phyloP scores from a whole-genome alignment of 129 eudicot genomes.

The Helichrysum umbraculigerum region DNA sequence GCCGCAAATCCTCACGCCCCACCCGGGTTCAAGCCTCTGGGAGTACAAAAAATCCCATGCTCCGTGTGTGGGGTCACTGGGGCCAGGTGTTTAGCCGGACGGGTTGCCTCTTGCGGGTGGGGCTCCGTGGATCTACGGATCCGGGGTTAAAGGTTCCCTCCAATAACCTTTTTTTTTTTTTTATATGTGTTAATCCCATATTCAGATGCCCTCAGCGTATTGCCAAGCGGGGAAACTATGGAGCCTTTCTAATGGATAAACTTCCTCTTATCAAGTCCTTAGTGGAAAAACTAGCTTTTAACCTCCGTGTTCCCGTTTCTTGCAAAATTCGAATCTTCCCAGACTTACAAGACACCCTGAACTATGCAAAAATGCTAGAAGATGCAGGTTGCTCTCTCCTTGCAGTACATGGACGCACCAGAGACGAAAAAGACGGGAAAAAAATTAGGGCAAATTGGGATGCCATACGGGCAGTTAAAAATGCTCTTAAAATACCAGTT shows the following conservation, averaged over 20 bases:
- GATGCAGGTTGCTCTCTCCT: conserved; percentile 93
- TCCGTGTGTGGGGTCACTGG: no score
- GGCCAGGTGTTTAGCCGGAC: no score
- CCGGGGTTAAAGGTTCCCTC: no score
- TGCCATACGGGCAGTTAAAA: conserved; percentile 64
- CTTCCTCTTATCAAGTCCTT: conserved; percentile 81
- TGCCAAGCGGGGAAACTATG: conserved; percentile 84
- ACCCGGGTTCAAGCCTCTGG: no score
- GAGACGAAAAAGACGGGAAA: conserved; percentile 82
- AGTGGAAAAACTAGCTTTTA: conserved; percentile 69
- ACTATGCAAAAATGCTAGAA: conserved; percentile 92
- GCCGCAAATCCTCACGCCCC: no score
- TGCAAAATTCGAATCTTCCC: conserved; percentile 92
- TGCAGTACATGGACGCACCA: conserved; percentile 93
- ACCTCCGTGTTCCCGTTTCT: conserved; percentile 78
- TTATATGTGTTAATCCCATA: no score
- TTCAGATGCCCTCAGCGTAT: conserved; percentile 95
- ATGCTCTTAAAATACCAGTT: conserved; percentile 71
- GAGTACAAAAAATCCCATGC: no score
- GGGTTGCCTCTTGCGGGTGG: no score
- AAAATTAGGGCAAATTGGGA: conserved; percentile 81
- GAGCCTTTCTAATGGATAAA: conserved; percentile 93
- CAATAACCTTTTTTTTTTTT: no score
- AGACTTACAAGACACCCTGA: conserved; percentile 69
- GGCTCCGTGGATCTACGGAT: no score